Conservation (phyloP, 2,329 filamentous ascomycete species). For the Hymenoscyphus scutula region DNA sequence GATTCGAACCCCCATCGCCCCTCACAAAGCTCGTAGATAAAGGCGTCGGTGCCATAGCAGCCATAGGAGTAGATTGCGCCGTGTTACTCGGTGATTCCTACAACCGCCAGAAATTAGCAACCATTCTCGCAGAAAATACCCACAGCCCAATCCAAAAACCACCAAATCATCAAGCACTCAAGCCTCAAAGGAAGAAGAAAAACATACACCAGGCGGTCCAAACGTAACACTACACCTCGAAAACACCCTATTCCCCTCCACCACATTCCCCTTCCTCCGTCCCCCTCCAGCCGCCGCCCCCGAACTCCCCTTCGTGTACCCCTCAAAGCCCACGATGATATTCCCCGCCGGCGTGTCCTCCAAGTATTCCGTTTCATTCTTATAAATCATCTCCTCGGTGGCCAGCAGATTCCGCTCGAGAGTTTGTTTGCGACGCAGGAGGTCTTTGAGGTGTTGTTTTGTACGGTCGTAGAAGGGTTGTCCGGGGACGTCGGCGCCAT, state of each 20-base stretch:
- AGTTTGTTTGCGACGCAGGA: slow-evolving; percentile 62
- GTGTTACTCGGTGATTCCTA: slow-evolving; percentile 35
- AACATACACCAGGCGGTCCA: background rate
- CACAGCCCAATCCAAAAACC: background rate
- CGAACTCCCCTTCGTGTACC: slow-evolving; percentile 83
- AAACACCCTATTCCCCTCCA: slow-evolving; percentile 73
- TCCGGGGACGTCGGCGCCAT: slow-evolving; percentile 45
- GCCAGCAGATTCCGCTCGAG: slow-evolving; percentile 32
- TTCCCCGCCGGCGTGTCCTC: slow-evolving; percentile 88
- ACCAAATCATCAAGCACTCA: background rate
- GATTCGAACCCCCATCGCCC: slow-evolving; percentile 44
- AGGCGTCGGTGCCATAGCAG: slow-evolving; percentile 53
- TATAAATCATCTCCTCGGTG: slow-evolving; percentile 75
- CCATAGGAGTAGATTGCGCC: slow-evolving; percentile 32
- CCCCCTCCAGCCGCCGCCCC: slow-evolving; percentile 55
- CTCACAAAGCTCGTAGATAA: slow-evolving; percentile 54
- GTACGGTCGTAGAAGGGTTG: slow-evolving; percentile 72
- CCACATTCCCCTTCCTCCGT: slow-evolving; percentile 61
- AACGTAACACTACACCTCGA: slow-evolving; percentile 54
- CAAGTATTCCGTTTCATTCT: slow-evolving; percentile 82
- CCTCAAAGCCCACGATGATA: slow-evolving; percentile 97
- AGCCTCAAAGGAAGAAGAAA: background rate
- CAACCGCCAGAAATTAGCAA: background rate
- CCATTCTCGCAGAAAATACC: background rate
- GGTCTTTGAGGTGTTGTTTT: slow-evolving; percentile 63